These are phyloP conservation scores for Lodderomyces elongisporus DNA, from an alignment of 1,139 yeast species.

Conservation along the genomic window DNA sequence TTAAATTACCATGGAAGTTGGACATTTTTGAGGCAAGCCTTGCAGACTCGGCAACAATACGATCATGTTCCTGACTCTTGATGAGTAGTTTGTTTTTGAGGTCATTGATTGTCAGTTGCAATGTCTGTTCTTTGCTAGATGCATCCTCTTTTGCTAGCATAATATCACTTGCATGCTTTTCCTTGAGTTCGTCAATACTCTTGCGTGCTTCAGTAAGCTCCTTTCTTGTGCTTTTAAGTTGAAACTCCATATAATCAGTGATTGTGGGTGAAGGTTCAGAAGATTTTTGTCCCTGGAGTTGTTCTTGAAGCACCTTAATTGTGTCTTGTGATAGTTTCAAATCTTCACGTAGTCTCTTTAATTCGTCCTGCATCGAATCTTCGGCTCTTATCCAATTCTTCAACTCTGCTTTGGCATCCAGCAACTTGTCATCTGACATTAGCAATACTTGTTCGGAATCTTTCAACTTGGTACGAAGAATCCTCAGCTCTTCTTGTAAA, in stretches of 20 bases:
- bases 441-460: neutral
- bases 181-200: neutral
- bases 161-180: neutral
- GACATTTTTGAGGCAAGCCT: slow-evolving; percentile 6
- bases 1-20: slow-evolving; percentile 4
- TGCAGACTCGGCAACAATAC: slow-evolving; percentile 8
- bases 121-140: neutral
- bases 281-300: neutral
- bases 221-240: slow-evolving; percentile 2
- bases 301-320: neutral
- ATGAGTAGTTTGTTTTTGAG: slow-evolving; percentile 4
- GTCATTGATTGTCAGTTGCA: slow-evolving; percentile 5
- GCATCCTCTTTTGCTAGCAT: neutral
- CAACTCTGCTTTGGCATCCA: neutral
- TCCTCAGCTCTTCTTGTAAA: slow-evolving; percentile 1
- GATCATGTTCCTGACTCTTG: slow-evolving; percentile 7
- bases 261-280: neutral
- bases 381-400: too few species aligned
- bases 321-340: neutral
- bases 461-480: neutral
- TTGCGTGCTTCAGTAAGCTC: neutral
- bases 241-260: slow-evolving; percentile 2
- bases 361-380: too few species aligned
- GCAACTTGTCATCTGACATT: neutral
- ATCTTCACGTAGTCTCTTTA: neutral